Base-by-base conservation (phyloP, 1,284 basidiomycete species). In the Puccinia triticina region DNA sequence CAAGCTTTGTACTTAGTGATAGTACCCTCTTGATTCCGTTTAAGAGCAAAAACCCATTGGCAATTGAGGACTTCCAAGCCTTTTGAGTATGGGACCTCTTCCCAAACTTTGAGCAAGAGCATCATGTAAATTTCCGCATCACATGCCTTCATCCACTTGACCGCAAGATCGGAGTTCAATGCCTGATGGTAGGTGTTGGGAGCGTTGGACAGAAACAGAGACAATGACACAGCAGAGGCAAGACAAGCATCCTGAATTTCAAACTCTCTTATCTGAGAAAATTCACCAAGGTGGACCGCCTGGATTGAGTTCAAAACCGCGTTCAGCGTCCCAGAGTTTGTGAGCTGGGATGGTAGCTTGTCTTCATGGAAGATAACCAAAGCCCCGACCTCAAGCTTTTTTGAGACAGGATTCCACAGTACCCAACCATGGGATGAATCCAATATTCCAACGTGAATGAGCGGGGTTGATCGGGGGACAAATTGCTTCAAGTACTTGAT, bases 171-270 rank as follows among this genome's bases (percentile, higher is more conserved):
- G 3, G 23, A 12, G 37, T 43, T 66, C 40, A 50, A 50, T 10
- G 75, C 75, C 12, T 77, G 57, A 40, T 16, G 12, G 18, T 77
- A 77, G 3, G 32, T 46, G n/a, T 43, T 66, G 3, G 75, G 75
- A 0, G 55, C 32, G 32, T 37, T 37, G 1, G 55, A 37, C 10
- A 40, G 18, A 12, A 32, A 37, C 2, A 21, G 34, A 2, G 16
- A 34, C 0, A 29, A 7, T 1, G n/a, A 7, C 8, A 40, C 53
- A 1, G 57, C 40, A 4, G 32, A 16, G 1, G 10, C 1, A 14
- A 75, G 26, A 5, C 37, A 29, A 2, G 16, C 50, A 40, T 75
- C 73, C 18, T 75, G 73, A 32, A 34, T 37, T n/a, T 40, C n/a
- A 3, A 59, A 7, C 2, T 37, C 55, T 29, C 37, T 57, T 4